These are phyloP conservation scores for Hypomontagnella submonticulosa DNA, from an alignment of 495 filamentous ascomycete genomes.

Conservation along the genomic window DNA sequence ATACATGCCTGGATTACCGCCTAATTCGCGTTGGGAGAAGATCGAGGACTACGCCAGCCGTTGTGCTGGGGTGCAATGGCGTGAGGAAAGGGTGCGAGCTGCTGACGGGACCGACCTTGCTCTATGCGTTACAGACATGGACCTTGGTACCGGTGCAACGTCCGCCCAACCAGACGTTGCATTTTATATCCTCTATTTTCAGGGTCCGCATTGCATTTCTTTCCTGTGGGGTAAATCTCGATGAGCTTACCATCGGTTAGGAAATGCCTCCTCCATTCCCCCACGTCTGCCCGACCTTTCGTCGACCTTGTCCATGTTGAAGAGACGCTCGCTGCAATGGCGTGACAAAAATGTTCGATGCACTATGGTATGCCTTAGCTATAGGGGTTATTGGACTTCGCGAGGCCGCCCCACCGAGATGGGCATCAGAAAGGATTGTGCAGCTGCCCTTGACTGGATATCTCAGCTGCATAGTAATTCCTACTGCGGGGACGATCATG, in stretches of 20 bases:
- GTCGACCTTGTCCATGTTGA: constrained; percentile 57
- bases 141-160: constrained; percentile 35
- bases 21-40: constrained; percentile 65
- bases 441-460: constrained; percentile 69
- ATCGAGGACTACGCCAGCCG: constrained; percentile 68
- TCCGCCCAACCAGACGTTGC: constrained; percentile 26
- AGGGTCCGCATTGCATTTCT: constrained; percentile 56
- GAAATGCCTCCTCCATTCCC: constrained; percentile 75
- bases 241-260: constrained; percentile 51
- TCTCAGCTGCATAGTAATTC: constrained; percentile 49
- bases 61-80: constrained; percentile 72
- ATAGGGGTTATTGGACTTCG: constrained; percentile 84
- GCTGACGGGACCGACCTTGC: constrained; percentile 68
- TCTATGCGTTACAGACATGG: constrained; percentile 43
- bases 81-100: constrained; percentile 62
- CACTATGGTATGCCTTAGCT: constrained; percentile 73
- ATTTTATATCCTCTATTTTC: constrained; percentile 68
- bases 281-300: constrained; percentile 77
- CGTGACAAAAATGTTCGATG: constrained; percentile 49
- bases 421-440: constrained; percentile 72
- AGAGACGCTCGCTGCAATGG: constrained; percentile 45
- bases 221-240: constrained; percentile 22
- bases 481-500: constrained; percentile 30
- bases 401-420: constrained; percentile 72
- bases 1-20: constrained; percentile 80